These are phyloP conservation scores for Fusarium pseudocircinatum DNA, from an alignment of 2,329 filamentous ascomycete species.

Conservation along the genomic window DNA sequence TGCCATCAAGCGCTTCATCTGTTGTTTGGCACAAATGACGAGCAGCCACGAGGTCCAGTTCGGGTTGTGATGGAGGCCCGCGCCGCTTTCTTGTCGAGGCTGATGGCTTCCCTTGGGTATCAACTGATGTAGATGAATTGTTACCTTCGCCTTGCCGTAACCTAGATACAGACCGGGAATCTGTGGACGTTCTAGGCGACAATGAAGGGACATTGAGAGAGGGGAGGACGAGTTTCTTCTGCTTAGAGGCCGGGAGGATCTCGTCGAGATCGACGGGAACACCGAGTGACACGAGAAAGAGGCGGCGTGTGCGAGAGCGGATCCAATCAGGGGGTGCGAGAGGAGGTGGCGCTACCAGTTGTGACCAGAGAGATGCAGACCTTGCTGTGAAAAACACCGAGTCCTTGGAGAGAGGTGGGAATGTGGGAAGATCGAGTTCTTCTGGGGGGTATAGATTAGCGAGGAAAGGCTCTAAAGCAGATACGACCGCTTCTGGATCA, in stretches of 20 bases:
- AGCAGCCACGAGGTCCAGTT: constrained; percentile 81
- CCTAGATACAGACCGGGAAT: constrained; percentile 60
- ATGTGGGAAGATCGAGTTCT: constrained; percentile 60
- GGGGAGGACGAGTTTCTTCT: constrained; percentile 95
- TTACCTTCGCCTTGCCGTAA: constrained; percentile 60
- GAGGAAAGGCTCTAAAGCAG: constrained; percentile 72
- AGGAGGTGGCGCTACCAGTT: constrained; percentile 92
- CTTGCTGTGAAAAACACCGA: constrained; percentile 85
- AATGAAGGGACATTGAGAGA: constrained; percentile 78
- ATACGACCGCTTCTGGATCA: constrained; percentile 67
- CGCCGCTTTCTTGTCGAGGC: constrained; percentile 55
- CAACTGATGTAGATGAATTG: constrained; percentile 66
- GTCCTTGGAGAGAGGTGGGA: constrained; percentile 62
- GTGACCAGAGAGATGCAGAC: constrained; percentile 92
- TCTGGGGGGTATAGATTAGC: constrained; percentile 71
- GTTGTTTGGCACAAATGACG: constrained; percentile 85
- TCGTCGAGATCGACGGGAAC: constrained; percentile 97
- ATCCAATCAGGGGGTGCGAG: constrained; percentile 98
- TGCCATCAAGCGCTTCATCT: constrained; percentile 80
- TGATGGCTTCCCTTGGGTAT: constrained; percentile 65
- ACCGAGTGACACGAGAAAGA: constrained; percentile 95
- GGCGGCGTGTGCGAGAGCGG: constrained; percentile 88
- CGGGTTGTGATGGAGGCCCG: constrained; percentile 74
- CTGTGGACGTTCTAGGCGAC: constrained; percentile 65
- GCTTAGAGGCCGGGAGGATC: constrained; percentile 94